These are phyloP conservation scores for Ophiostoma novo-ulmi DNA, from an alignment of 2,329 filamentous ascomycete species.

Conservation along the genomic window DNA sequence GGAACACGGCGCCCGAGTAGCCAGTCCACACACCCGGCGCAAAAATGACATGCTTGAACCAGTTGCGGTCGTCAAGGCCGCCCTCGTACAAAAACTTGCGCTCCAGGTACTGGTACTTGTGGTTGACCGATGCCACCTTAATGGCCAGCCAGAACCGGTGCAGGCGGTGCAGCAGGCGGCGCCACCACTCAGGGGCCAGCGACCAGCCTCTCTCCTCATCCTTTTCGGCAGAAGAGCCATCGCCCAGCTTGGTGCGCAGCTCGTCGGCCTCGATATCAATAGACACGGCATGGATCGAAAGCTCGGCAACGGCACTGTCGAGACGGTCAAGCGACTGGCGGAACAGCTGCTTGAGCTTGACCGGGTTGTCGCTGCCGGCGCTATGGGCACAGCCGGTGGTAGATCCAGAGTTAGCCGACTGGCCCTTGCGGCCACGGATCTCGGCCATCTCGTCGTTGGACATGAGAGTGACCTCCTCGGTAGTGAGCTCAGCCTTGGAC, in stretches of 20 bases:
- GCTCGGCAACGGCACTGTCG: constrained; percentile 33
- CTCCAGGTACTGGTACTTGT: constrained; percentile 79
- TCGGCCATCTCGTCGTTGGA: constrained; percentile 26
- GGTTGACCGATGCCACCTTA: constrained; percentile 53
- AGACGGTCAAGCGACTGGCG: constrained; percentile 33
- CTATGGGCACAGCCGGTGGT: not conserved
- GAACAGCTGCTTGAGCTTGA: constrained; percentile 25
- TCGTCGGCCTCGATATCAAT: constrained; percentile 44
- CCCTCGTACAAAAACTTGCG: constrained; percentile 68
- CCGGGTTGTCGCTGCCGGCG: not conserved
- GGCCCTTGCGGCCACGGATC: constrained; percentile 27
- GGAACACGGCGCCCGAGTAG: constrained; percentile 70
- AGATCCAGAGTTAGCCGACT: not conserved
- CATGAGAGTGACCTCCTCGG: not conserved
- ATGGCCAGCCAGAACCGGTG: constrained; percentile 36
- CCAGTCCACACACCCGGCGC: constrained; percentile 81
- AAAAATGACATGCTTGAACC: constrained; percentile 66
- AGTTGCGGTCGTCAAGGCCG: constrained; percentile 72
- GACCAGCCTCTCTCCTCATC: not conserved
- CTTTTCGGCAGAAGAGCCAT: constrained; percentile 27
- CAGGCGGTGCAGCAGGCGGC: constrained; percentile 53
- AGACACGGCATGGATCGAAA: constrained; percentile 38
- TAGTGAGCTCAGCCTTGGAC: not conserved
- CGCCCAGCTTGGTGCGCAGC: constrained; percentile 36
- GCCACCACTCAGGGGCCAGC: constrained; percentile 58